These are phyloP conservation scores for Echeveria elegans DNA, from an alignment of 164 flowering plant genomes.

Conservation along the genomic window DNA sequence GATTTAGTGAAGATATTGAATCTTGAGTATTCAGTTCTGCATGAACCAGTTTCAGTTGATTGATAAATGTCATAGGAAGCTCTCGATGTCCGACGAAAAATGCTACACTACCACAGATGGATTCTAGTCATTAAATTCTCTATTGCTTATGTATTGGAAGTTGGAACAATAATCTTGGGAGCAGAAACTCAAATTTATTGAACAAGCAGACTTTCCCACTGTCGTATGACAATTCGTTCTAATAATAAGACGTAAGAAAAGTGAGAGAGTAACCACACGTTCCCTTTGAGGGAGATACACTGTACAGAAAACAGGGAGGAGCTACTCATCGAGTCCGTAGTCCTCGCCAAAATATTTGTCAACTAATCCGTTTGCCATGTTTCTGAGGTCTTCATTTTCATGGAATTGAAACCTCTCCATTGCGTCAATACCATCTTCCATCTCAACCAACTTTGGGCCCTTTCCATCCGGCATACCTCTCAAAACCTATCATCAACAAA, in stretches of 20 bases:
- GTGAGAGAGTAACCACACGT: not conserved
- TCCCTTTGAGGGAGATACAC: not conserved
- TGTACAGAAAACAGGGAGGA: not conserved
- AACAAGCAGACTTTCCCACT: too few relatives aligned
- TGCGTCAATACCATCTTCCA: conserved; percentile 91
- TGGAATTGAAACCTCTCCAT: conserved; percentile 97
- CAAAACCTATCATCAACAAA: conserved; percentile 40
- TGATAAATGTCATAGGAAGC: too few relatives aligned
- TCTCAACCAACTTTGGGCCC: conserved; percentile 85
- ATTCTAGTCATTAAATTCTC: too few relatives aligned
- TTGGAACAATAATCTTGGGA: too few relatives aligned
- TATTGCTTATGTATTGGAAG: too few relatives aligned
- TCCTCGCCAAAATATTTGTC: conserved; percentile 90
- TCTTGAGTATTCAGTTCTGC: not conserved
- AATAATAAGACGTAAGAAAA: not conserved
- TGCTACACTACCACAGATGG: too few relatives aligned
- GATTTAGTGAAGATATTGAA: not conserved
- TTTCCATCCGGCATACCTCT: conserved; percentile 90
- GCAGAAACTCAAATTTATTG: too few relatives aligned
- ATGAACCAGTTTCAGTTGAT: not conserved
- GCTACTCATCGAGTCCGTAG: conserved; percentile 62
- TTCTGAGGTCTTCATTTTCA: conserved; percentile 82
- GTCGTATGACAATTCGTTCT: not conserved
- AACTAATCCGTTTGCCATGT: conserved; percentile 84
- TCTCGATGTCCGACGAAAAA: too few relatives aligned